These are phyloP conservation scores for Mycosarcoma mackinlayi DNA, from an alignment of 1,284 basidiomycete genomes.

Conservation along the genomic window DNA sequence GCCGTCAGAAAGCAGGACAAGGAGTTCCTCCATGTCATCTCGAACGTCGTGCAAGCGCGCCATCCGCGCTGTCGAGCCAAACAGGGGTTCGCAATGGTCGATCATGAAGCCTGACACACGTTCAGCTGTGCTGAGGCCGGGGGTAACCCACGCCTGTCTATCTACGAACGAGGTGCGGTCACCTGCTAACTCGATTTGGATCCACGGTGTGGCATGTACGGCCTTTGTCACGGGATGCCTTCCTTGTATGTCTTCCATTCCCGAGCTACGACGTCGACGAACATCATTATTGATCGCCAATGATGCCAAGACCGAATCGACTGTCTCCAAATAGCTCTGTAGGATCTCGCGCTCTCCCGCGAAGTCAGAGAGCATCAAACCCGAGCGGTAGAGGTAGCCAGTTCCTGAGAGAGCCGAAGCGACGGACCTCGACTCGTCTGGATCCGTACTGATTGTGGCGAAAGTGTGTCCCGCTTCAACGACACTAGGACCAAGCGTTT, in stretches of 20 bases:
- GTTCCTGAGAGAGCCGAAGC: slow-evolving; percentile 43
- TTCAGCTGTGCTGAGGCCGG: background rate
- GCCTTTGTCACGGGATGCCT: background rate
- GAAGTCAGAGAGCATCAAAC: slow-evolving; percentile 74
- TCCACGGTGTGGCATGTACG: slow-evolving; percentile 1
- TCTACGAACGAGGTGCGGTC: background rate
- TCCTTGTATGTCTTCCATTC: background rate
- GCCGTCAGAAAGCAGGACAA: slow-evolving; percentile 71
- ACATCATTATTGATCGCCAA: background rate
- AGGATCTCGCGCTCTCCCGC: slow-evolving; percentile 72
- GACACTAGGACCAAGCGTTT: slow-evolving; percentile 6
- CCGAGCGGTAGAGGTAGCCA: slow-evolving; percentile 81
- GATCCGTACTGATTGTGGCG: slow-evolving; percentile 1
- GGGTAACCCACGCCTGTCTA: background rate
- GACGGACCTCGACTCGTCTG: slow-evolving; percentile 15
- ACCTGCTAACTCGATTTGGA: background rate
- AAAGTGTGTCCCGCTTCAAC: background rate
- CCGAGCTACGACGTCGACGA: slow-evolving; percentile 11
- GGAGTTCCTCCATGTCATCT: slow-evolving; percentile 11
- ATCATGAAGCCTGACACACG: slow-evolving; percentile 24
- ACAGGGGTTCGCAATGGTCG: slow-evolving; percentile 21
- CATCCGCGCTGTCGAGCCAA: slow-evolving; percentile 4
- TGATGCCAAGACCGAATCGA: slow-evolving; percentile 24
- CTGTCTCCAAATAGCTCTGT: slow-evolving; percentile 26
- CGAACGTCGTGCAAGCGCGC: slow-evolving; percentile 7